phyloP scores from a whole-genome alignment of 2,329 filamentous ascomycete genomes.

The Lasiodiplodia theobromae region DNA sequence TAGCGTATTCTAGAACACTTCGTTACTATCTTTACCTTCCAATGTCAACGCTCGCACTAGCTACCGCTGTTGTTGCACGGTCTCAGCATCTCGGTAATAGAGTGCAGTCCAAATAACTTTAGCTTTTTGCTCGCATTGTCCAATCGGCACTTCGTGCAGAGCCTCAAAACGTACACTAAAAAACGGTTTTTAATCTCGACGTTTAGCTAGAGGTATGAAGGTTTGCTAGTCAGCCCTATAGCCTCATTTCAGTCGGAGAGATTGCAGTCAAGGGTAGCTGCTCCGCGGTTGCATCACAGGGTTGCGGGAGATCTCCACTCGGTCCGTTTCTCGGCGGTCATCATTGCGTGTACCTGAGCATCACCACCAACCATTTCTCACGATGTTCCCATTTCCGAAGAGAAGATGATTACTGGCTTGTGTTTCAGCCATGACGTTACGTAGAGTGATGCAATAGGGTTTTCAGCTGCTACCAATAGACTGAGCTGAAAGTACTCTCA shows the following conservation, averaged over 20 bases:
- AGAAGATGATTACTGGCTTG: not conserved
- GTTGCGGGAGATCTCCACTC: constrained; percentile 8
- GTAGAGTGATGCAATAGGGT: no score
- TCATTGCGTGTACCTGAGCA: no score
- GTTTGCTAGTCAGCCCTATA: not conserved
- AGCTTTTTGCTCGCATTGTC: no score
- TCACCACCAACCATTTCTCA: not conserved
- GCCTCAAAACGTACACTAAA: not conserved
- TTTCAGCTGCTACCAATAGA: no score
- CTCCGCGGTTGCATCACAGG: constrained; percentile 10
- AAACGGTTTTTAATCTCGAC: not conserved
- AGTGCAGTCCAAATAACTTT: no score
- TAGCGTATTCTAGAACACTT: not conserved
- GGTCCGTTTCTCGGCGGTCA: constrained; percentile 11
- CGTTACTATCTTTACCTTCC: not conserved
- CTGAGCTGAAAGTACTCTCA: no score
- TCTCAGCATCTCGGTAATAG: not conserved
- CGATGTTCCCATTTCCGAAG: not conserved
- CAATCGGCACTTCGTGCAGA: not conserved
- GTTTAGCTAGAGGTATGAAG: not conserved
- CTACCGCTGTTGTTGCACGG: not conserved
- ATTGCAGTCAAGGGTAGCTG: constrained; percentile 8
- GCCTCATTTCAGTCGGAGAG: not conserved
- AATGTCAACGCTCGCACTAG: not conserved
- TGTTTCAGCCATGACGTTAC: not conserved